Conservation (phyloP, 768 basidiomycete genomes). For the Boletus speciosus region DNA sequence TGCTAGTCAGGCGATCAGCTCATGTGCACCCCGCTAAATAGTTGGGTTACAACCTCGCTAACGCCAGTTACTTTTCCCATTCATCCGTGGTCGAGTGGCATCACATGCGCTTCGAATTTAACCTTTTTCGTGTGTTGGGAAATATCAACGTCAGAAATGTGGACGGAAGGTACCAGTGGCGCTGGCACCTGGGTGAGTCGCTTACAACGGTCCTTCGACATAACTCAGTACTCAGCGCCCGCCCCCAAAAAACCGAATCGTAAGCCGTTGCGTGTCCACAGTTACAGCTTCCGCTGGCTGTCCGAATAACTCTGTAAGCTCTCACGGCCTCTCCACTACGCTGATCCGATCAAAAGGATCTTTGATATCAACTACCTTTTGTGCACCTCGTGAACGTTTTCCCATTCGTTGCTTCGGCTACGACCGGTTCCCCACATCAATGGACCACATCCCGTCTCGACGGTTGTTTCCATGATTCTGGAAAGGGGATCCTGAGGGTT, state of each 20-base stretch:
- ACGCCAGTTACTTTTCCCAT: neutral
- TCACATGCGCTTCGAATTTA: neutral
- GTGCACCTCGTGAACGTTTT: neutral
- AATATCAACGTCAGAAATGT: neutral
- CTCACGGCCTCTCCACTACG: no score
- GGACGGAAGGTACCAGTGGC: neutral
- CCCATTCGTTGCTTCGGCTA: no score
- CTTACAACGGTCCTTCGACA: no score
- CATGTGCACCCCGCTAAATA: neutral
- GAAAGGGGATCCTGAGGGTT: conserved; percentile 2
- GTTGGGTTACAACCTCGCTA: neutral
- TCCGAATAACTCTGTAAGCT: no score
- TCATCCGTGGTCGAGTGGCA: neutral
- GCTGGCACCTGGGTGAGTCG: no score
- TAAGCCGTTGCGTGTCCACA: no score
- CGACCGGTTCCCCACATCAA: neutral
- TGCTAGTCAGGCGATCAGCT: neutral
- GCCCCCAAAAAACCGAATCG: no score
- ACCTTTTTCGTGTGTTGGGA: neutral
- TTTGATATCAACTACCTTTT: neutral
- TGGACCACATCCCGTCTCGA: neutral
- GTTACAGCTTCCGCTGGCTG: no score
- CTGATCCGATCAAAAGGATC: no score
- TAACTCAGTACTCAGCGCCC: no score
- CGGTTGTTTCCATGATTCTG: neutral